Evolutionary conservation across 2,329 filamentous ascomycete species (phyloP), one percentile per base, ranked within the genome.

Genomic region (Alternaria gansuensis): DNA sequence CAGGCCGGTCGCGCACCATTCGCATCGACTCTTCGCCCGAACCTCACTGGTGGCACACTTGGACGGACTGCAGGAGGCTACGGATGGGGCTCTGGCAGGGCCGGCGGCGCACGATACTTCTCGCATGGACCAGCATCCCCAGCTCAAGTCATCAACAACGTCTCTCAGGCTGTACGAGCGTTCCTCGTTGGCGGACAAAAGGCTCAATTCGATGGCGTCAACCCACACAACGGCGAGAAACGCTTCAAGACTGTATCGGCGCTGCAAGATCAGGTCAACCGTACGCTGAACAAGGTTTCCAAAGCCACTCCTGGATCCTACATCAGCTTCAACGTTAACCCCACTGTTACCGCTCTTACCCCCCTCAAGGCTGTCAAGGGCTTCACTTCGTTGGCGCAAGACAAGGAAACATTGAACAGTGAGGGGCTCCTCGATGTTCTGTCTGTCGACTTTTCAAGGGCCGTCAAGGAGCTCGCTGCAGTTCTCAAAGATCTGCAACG

Each of bases 181-280:
- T 97, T 99, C 79, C 90, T 92, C 80, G 84, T 97, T n/a, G 93
- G 91, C 0, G 95, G 95, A 0, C 88, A 96, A 72, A 95, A 93
- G 76, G 89, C 90, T 9, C 90, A 91, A 57, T 97, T 93, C 69
- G 91, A 97, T 75, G 94, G 94, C 11, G 77, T 90, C 41, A 88
- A 89, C 54, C 78, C 86, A 14, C 73, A 72, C 31, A 87, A 84
- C 10, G 93, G 93, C 43, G 88, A 93, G 78, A 90, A 90, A 79
- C 85, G 86, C 59, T 97, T 92, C 82, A 90, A 91, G 72, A 81
- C 87, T 29, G 87, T 97, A n/a, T 90, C 89, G 33, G 82, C 83
- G 10, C 79, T 92, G 3, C 90, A 95, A 73, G 87, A 95, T 64
- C 85, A 93, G 77, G 86, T 89, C 10, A 84, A 86, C 65, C 84